Evolutionary conservation across 208 protist species (phyloP).

Genomic region (Leishmania amazonensis): DNA sequence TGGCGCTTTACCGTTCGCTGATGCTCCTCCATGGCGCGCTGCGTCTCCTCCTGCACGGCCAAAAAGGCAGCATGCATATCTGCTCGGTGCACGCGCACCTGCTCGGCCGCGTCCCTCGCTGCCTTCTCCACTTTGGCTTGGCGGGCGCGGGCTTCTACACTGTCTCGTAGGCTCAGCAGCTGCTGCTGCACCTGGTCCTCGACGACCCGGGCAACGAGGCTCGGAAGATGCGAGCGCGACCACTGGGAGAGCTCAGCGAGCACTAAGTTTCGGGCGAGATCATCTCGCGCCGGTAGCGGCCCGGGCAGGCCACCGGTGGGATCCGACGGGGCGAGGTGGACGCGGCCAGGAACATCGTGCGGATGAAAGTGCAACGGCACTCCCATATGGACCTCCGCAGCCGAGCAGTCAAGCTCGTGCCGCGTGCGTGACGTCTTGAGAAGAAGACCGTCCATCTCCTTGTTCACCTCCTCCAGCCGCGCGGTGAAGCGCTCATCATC

Average conservation of each 20-base stretch:
- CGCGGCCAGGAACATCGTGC: background rate
- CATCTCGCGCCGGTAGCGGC: slow-evolving; percentile 1
- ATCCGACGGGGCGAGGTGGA: background rate
- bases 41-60: slow-evolving; percentile 11
- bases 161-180: slow-evolving; percentile 19
- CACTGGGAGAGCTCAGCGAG: slow-evolving; percentile 35
- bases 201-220: slow-evolving; percentile 30
- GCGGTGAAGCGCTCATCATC: slow-evolving; percentile 46
- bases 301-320: background rate
- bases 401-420: slow-evolving; percentile 32
- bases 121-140: slow-evolving; percentile 21
- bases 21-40: slow-evolving; percentile 27
- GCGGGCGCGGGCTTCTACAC: slow-evolving; percentile 21
- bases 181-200: slow-evolving; percentile 41
- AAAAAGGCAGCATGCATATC: slow-evolving; percentile 29
- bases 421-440: slow-evolving; percentile 52
- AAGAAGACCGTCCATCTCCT: slow-evolving; percentile 75
- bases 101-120: slow-evolving; percentile 27
- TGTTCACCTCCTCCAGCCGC: slow-evolving; percentile 67
- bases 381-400: slow-evolving; percentile 17
- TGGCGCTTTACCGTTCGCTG: slow-evolving; percentile 19
- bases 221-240: slow-evolving; percentile 27
- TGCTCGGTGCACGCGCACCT: slow-evolving; percentile 22
- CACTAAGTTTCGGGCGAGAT: slow-evolving; percentile 17
- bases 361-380: slow-evolving; percentile 20